phyloP scores from a whole-genome alignment of 2,329 filamentous ascomycete species.

The Lecanicillium sp. region DNA sequence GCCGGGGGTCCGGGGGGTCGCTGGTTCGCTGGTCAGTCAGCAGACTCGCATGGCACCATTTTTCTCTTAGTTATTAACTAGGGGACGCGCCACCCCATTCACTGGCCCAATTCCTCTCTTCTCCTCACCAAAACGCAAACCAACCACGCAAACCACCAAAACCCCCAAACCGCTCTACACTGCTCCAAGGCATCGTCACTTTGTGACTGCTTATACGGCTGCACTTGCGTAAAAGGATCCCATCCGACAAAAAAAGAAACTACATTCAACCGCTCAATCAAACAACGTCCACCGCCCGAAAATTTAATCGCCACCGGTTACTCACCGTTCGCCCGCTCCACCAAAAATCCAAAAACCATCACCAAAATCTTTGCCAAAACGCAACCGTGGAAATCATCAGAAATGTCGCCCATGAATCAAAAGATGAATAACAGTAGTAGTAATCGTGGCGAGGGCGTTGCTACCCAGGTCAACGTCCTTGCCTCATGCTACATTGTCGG shows the following conservation, averaged over 20 bases:
- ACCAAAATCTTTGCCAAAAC: conserved; percentile 14
- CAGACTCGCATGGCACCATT: conserved; percentile 11
- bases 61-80: conserved; percentile 3
- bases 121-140: background rate
- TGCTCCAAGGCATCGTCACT: conserved; percentile 10
- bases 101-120: background rate
- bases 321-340: background rate
- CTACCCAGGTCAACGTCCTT: conserved; percentile 67
- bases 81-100: background rate
- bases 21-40: background rate
- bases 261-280: background rate
- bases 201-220: conserved; percentile 11
- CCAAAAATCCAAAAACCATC: background rate
- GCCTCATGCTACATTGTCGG: conserved; percentile 89
- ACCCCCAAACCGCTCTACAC: background rate
- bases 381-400: conserved; percentile 16
- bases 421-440: conserved; percentile 63
- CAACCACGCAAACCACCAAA: background rate
- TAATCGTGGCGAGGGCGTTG: conserved; percentile 68
- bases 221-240: background rate
- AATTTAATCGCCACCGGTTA: conserved; percentile 3
- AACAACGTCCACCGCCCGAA: background rate
- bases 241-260: background rate
- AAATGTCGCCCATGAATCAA: conserved; percentile 66
- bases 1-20: too few relatives aligned